These are phyloP conservation scores for Candida orba DNA, from an alignment of 805 yeast species.

Conservation along the genomic window DNA sequence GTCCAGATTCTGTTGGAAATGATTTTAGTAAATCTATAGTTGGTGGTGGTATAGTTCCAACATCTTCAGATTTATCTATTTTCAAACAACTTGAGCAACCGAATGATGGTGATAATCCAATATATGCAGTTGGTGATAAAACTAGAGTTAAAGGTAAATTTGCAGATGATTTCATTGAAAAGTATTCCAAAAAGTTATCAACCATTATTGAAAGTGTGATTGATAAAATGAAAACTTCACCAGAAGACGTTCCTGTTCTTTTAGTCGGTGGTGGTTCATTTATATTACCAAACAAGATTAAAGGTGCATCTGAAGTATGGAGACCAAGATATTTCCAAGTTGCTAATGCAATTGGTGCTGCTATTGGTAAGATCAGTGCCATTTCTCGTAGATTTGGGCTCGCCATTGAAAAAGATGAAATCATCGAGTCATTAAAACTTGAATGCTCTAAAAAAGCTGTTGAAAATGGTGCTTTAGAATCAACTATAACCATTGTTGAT, in stretches of 20 bases:
- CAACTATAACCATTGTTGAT: constrained; percentile 19
- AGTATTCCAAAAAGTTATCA: constrained; percentile 10
- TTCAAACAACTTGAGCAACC: not conserved
- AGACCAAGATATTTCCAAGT: constrained; percentile 38
- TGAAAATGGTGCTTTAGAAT: constrained; percentile 22
- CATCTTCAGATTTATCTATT: constrained; percentile 32
- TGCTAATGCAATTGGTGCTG: constrained; percentile 49
- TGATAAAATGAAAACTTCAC: constrained; percentile 40
- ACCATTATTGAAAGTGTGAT: constrained; percentile 27
- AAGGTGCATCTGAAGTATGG: constrained; percentile 37
- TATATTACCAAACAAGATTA: constrained; percentile 30
- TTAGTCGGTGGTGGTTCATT: constrained; percentile 48
- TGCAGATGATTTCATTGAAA: constrained; percentile 10
- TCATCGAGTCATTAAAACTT: constrained; percentile 16
- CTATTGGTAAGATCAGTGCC: constrained; percentile 14
- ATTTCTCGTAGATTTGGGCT: constrained; percentile 22
- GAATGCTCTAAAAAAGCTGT: constrained; percentile 18
- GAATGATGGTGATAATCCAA: constrained; percentile 5
- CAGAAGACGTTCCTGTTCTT: constrained; percentile 37
- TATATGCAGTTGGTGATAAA: constrained; percentile 10
- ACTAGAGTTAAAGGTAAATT: constrained; percentile 19
- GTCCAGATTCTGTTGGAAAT: constrained; percentile 43
- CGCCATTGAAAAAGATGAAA: constrained; percentile 11
- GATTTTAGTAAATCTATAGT: constrained; percentile 30
- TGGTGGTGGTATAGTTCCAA: constrained; percentile 36